Evolutionary conservation across 139 green algal genomes (phyloP).

Genomic region (Nannochloris sp.): DNA sequence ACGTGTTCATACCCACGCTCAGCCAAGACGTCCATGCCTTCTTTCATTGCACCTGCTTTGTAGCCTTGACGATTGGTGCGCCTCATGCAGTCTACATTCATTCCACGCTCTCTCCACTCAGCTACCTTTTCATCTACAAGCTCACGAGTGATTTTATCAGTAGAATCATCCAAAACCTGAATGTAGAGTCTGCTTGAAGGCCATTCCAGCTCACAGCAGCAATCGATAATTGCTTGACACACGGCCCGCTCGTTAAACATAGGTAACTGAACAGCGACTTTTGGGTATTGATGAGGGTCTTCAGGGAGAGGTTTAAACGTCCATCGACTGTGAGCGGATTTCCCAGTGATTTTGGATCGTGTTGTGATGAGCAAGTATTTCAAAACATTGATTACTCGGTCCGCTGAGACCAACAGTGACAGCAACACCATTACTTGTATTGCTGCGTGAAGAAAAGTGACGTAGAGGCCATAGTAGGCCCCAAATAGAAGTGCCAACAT

Average conservation of each 20-base stretch:
- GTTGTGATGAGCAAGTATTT: constrained; percentile 26
- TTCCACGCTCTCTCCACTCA: constrained; percentile 59
- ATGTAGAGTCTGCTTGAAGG: constrained; percentile 54
- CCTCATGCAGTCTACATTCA: constrained; percentile 51
- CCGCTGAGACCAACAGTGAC: constrained; percentile 33
- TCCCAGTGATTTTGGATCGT: constrained; percentile 21
- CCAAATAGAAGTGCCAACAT: neutral
- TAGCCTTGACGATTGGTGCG: constrained; percentile 72
- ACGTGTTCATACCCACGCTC: constrained; percentile 52
- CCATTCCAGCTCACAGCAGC: constrained; percentile 68
- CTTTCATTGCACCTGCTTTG: constrained; percentile 79
- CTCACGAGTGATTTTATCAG: constrained; percentile 51
- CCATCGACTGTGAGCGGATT: constrained; percentile 34
- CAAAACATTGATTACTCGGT: constrained; percentile 37
- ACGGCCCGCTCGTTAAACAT: constrained; percentile 91
- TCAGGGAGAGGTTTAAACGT: constrained; percentile 25
- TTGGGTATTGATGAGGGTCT: constrained; percentile 10
- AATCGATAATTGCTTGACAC: constrained; percentile 77
- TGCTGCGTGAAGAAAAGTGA: constrained; percentile 26
- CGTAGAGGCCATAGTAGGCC: constrained; percentile 35
- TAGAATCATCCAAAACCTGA: constrained; percentile 83
- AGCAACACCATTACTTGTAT: constrained; percentile 33
- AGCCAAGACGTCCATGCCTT: constrained; percentile 53
- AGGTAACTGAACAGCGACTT: constrained; percentile 85
- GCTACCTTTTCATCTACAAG: constrained; percentile 64